Conservation (phyloP, 1,284 basidiomycete genomes). For the Ceratobasidium sp. region DNA sequence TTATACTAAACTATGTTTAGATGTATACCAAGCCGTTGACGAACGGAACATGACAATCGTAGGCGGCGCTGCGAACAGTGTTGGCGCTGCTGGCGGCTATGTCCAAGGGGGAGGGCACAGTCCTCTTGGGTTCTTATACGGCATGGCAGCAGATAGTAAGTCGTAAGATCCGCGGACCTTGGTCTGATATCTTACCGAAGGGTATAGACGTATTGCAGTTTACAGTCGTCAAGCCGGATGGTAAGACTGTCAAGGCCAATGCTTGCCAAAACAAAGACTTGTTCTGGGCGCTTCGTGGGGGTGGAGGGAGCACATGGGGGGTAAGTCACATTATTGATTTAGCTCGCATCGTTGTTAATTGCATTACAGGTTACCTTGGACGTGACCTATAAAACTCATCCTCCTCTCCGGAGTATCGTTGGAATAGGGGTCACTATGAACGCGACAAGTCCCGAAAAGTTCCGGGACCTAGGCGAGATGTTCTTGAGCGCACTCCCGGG, state of each 20-base stretch:
- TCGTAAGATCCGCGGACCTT: not conserved
- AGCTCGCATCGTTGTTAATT: not conserved
- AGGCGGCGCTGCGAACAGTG: too few relatives aligned
- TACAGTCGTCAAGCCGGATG: slow-evolving; percentile 44
- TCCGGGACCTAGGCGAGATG: not conserved
- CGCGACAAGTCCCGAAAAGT: not conserved
- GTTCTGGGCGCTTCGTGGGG: too few relatives aligned
- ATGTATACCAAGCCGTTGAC: slow-evolving; percentile 29
- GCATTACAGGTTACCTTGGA: not conserved
- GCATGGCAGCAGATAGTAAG: slow-evolving; percentile 46
- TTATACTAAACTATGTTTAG: not conserved
- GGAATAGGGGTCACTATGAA: not conserved
- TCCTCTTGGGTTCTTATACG: slow-evolving; percentile 29
- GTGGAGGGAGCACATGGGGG: slow-evolving; percentile 43
- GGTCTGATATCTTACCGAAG: not conserved
- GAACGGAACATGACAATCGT: slow-evolving; percentile 15
- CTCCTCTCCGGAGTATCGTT: not conserved
- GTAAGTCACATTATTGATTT: slow-evolving; percentile 4
- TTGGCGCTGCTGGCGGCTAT: too few relatives aligned
- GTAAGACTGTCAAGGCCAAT: too few relatives aligned
- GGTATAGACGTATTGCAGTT: slow-evolving; percentile 46
- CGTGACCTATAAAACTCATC: slow-evolving; percentile 31
- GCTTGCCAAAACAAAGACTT: too few relatives aligned
- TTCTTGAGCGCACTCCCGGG: slow-evolving; percentile 2
- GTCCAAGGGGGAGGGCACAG: slow-evolving; percentile 32